Evolutionary conservation across 2,329 filamentous ascomycete species (phyloP).

Genomic region (Neocatenulostroma microsporum): DNA sequence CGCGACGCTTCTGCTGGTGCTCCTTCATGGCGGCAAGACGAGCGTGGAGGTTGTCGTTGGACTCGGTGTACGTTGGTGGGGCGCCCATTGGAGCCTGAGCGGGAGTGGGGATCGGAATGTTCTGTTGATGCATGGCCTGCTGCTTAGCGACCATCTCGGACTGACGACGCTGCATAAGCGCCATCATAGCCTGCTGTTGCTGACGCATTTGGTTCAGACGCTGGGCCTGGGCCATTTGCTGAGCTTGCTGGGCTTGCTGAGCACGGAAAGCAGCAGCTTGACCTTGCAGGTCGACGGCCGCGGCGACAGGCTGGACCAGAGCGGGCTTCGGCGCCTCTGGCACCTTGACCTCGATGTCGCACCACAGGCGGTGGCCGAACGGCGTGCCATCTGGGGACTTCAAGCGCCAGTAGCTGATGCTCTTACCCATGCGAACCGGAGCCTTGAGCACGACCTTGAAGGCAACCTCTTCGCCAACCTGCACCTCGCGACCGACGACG

Average conservation of each 20-base stretch:
- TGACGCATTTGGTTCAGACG: conserved; percentile 5
- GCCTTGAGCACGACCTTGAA: conserved; percentile 84
- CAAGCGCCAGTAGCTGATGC: conserved; percentile 94
- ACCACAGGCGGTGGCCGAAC: conserved; percentile 94
- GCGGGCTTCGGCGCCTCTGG: conserved; percentile 1
- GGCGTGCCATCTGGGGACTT: conserved; percentile 70
- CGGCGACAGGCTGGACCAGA: neutral
- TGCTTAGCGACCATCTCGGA: conserved; percentile 7
- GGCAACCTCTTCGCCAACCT: conserved; percentile 63
- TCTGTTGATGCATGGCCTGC: conserved; percentile 2
- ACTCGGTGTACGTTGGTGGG: conserved; percentile 6
- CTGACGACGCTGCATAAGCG: neutral
- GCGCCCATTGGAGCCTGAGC: conserved; percentile 1
- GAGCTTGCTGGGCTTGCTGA: conserved; percentile 30
- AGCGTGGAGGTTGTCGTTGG: conserved; percentile 12
- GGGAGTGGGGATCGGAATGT: neutral
- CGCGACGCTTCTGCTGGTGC: conserved; percentile 28
- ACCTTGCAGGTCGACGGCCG: conserved; percentile 1
- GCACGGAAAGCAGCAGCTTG: conserved; percentile 13
- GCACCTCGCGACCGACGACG: conserved; percentile 59
- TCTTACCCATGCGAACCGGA: conserved; percentile 64
- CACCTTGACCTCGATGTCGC: conserved; percentile 64
- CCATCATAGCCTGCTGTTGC: conserved; percentile 8
- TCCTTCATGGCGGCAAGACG: conserved; percentile 21
- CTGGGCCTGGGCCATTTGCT: conserved; percentile 19